A percentile compares a stretch with the other conserved stretches of the same genome.
phyloP scores from a whole-genome alignment of 164 flowering plant species.

The Euptelea pleiosperma region DNA sequence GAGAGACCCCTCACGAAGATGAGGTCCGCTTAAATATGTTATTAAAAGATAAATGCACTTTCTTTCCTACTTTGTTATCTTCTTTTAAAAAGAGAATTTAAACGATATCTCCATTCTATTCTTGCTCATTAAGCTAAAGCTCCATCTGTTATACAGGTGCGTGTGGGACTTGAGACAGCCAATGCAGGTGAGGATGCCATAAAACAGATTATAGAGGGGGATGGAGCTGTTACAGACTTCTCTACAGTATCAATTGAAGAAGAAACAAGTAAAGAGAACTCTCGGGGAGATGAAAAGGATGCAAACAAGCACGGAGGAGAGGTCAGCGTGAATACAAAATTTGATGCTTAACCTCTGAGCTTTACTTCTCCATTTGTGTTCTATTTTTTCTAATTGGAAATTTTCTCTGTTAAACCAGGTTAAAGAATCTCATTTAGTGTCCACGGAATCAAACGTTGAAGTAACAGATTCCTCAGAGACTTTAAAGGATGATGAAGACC shows the following conservation, averaged over 20 bases:
- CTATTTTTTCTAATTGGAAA: not conserved
- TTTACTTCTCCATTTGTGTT: not conserved
- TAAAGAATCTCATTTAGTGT: constrained; percentile 9
- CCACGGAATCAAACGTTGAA: constrained; percentile 8
- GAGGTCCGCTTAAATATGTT: too few relatives aligned
- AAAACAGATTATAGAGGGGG: constrained; percentile 10
- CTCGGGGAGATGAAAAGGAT: constrained; percentile 14
- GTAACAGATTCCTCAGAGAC: constrained; percentile 13
- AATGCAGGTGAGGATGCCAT: not conserved
- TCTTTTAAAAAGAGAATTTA: not conserved
- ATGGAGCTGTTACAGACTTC: not conserved
- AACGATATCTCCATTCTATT: not conserved
- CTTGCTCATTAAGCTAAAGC: not conserved
- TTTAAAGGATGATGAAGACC: constrained; percentile 8
- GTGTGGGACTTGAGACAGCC: constrained; percentile 4
- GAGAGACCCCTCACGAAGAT: not conserved
- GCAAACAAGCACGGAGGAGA: constrained; percentile 5
- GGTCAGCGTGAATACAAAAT: constrained; percentile 16
- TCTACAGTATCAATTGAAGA: not conserved
- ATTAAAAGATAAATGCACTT: too few relatives aligned
- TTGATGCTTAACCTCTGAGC: not conserved
- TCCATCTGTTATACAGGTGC: constrained; percentile 10
- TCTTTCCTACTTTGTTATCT: not conserved
- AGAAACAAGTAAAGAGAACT: constrained; percentile 5
- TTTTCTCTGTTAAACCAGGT: constrained; percentile 21